Evolutionary conservation across 768 basidiomycete species (phyloP).

Genomic region (Podaxis sp.): DNA sequence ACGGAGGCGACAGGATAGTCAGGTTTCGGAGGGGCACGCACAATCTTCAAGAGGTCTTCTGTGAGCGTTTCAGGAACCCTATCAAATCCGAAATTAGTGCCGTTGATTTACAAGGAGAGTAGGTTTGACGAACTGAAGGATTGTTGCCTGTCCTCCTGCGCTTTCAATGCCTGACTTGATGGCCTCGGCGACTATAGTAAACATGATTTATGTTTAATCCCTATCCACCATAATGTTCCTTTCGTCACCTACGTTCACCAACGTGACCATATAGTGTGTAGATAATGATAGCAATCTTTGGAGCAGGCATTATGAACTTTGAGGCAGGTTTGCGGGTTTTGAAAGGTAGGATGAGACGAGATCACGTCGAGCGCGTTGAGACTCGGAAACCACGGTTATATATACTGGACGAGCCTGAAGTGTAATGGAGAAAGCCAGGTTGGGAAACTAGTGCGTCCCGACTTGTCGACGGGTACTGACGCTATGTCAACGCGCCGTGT

Average conservation of each 20-base stretch:
- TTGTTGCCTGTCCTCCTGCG: constrained; percentile 50
- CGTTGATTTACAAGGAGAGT: not conserved
- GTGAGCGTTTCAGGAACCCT: constrained; percentile 82
- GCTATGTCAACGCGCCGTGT: not conserved
- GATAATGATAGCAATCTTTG: constrained; percentile 68
- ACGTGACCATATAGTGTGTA: constrained; percentile 79
- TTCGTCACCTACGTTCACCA: constrained; percentile 49
- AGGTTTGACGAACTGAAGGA: constrained; percentile 54
- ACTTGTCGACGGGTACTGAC: not conserved
- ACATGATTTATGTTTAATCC: constrained; percentile 4
- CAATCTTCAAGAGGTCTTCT: constrained; percentile 58
- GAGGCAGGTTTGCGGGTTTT: not conserved
- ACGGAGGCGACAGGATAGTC: constrained; percentile 68
- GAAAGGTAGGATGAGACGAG: not conserved
- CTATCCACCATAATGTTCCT: not conserved
- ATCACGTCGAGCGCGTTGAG: not conserved
- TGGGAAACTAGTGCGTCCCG: not conserved
- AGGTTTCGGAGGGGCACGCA: constrained; percentile 74
- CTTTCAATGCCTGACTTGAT: constrained; percentile 45
- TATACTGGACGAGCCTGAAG: not conserved
- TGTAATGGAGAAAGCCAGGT: not conserved
- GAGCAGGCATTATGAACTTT: constrained; percentile 37
- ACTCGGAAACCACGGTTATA: not conserved
- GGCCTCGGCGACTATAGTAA: constrained; percentile 55
- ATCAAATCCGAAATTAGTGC: constrained; percentile 5